Base-by-base conservation (phyloP, 2,329 filamentous ascomycete genomes). In the Hypoxylon sp. region DNA sequence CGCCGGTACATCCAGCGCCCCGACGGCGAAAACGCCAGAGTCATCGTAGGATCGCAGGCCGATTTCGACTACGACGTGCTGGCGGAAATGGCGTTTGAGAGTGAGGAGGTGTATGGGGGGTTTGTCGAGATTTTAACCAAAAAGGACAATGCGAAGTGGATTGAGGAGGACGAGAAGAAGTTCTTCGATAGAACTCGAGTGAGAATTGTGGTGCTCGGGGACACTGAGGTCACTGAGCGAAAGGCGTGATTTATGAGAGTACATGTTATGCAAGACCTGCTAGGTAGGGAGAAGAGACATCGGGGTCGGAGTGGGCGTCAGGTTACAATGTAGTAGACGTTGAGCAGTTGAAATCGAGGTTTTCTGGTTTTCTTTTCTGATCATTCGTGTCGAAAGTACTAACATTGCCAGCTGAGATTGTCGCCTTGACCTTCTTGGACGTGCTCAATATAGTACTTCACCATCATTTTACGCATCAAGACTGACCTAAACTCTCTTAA, bases 1-100 rank as follows among this genome's bases (percentile, higher is more conserved):
- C 64, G 67, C 19, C 64, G 51, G 9, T 73, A 72, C 46, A 63
- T 72, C 26, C 59, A 51, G 47, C 63, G 63, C 13, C 9, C 57
- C 24, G 57, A 57, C 2, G 57, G 54, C 8, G 3, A 59, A 5
- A 29, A 17, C 26, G 47, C 47, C 14, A 29, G 26, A 9, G 65
- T 67, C 14, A 10, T 60, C 24, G 22, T 53, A 5, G 65, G 65
- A 6, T 51, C 54, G 22, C 65, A 64, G 50, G 54, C 31, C 1
- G 54, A 67, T 29, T 63, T 67, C 50, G 65, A 64, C 13, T 67
- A 50, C 42, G 65, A 67, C 10, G 65, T 57, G 3, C 0, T 60
- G 13, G 60, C 60, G 3, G 65, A 67, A 13, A 59, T 67, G 42
- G 37, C 47, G 1, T 67, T 67, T 19, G 63, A 62, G 33, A 14